phyloP scores from a whole-genome alignment of 176 grass and related monocot species.

The Urochloa ruziziensis region DNA sequence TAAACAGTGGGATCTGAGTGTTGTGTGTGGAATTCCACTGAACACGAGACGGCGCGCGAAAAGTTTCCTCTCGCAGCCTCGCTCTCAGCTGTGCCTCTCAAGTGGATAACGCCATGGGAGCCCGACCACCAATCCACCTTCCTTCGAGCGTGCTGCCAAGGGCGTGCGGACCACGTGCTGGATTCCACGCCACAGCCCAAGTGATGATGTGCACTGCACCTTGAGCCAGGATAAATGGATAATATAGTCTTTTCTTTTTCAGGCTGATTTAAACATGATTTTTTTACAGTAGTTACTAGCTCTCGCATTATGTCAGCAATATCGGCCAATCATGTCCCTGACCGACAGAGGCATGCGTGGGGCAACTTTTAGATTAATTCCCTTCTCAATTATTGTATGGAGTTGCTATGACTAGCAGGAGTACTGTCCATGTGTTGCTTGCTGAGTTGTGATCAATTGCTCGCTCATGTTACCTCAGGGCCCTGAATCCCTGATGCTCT shows the following conservation, averaged over 20 bases:
- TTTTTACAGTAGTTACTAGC: background rate
- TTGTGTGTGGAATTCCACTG: background rate
- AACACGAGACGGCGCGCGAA: background rate
- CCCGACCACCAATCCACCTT: background rate
- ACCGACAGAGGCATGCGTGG: background rate
- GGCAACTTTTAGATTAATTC: too few relatives aligned
- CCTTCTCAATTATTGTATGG: background rate
- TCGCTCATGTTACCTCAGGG: background rate
- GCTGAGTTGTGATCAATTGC: background rate
- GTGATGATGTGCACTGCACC: too few relatives aligned
- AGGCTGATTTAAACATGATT: background rate
- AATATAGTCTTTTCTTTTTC: background rate
- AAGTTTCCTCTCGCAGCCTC: background rate
- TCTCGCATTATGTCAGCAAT: background rate
- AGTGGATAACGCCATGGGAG: constrained; percentile 2
- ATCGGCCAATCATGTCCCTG: background rate
- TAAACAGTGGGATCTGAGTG: background rate
- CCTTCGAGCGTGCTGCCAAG: background rate
- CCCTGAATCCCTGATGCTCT: background rate
- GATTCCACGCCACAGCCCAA: background rate
- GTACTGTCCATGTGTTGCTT: background rate
- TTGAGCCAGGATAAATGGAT: background rate
- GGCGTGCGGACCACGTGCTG: constrained; percentile 11
- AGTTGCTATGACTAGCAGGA: background rate
- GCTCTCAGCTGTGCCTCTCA: background rate